A percentile compares a stretch with the other conserved stretches of the same genome.
These are phyloP conservation scores for Myxozyma sirexii DNA, from an alignment of 805 yeast species.

Conservation along the genomic window DNA sequence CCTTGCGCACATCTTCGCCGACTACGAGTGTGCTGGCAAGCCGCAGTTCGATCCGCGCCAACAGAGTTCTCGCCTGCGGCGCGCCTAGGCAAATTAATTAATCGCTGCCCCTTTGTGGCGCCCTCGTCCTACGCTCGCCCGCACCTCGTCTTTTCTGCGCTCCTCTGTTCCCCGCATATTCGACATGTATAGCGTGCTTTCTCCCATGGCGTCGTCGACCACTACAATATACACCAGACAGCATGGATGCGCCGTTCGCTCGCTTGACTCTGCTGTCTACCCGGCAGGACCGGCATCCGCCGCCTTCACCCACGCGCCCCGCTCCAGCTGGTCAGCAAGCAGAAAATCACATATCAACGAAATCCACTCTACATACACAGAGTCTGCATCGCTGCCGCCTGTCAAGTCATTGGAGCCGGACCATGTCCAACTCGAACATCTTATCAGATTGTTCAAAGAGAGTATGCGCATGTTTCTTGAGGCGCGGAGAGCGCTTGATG, in stretches of 20 bases:
- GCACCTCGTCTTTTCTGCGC: neutral
- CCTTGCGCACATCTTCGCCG: too few relatives aligned
- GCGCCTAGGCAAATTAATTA: neutral
- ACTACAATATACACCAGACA: neutral
- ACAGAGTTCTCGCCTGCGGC: neutral
- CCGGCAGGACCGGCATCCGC: neutral
- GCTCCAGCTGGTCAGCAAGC: neutral
- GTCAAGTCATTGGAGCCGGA: neutral
- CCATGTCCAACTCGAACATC: conserved; percentile 14
- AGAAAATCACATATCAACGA: neutral
- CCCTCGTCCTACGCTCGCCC: neutral
- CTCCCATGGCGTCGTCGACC: neutral
- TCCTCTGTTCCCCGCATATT: too few relatives aligned
- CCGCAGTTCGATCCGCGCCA: neutral
- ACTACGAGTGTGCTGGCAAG: too few relatives aligned
- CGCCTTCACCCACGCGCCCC: neutral
- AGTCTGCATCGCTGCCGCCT: neutral
- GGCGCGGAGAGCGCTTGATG: conserved; percentile 10
- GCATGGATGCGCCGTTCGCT: neutral
- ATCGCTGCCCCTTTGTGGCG: neutral
- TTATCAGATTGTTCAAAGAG: conserved; percentile 12
- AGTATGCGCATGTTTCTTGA: conserved; percentile 14
- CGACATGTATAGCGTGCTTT: too few relatives aligned
- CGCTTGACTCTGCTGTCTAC: neutral
- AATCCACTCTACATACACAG: neutral